These are phyloP conservation scores for Fusarium sp. DNA, from an alignment of 2,329 filamentous ascomycete genomes.

Conservation along the genomic window DNA sequence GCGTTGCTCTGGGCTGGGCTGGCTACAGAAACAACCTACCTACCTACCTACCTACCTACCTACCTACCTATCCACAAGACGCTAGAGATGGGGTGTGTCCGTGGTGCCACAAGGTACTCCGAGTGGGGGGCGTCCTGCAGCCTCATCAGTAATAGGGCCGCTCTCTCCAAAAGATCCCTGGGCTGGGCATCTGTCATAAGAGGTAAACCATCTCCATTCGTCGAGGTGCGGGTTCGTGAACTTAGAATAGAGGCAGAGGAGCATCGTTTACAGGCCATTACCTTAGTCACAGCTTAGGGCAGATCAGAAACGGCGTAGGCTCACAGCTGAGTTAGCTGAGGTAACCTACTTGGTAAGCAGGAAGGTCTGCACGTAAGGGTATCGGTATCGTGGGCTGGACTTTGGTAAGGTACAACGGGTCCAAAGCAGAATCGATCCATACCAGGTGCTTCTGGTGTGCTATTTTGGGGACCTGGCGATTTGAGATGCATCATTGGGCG, in stretches of 20 bases:
- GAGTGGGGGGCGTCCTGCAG: constrained; percentile 29
- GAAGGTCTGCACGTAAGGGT: constrained; percentile 25
- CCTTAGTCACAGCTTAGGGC: constrained; percentile 21
- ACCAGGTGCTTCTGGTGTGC: constrained; percentile 34
- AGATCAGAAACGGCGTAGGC: constrained; percentile 16
- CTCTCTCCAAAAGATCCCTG: constrained; percentile 38
- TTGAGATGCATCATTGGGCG: constrained; percentile 31
- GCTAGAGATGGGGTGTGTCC: constrained; percentile 37
- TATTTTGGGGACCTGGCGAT: constrained; percentile 36
- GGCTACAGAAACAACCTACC: constrained; percentile 20
- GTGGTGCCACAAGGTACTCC: constrained; percentile 38
- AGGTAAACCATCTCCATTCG: constrained; percentile 15
- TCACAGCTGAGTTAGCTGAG: constrained; percentile 11
- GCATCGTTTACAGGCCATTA: constrained; percentile 28
- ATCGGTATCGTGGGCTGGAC: constrained; percentile 23
- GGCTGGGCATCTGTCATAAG: constrained; percentile 40
- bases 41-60: neutral
- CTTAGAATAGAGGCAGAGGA: constrained; percentile 11
- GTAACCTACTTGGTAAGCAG: constrained; percentile 20
- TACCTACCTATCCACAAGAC: constrained; percentile 16
- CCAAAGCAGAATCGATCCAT: constrained; percentile 42
- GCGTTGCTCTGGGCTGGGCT: constrained; percentile 27
- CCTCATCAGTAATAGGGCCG: constrained; percentile 38
- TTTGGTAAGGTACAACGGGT: constrained; percentile 28
- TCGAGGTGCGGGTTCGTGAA: constrained; percentile 16